These are phyloP conservation scores for Neofusicoccum kwambonambiense DNA, from an alignment of 2,329 filamentous ascomycete genomes.

Conservation along the genomic window DNA sequence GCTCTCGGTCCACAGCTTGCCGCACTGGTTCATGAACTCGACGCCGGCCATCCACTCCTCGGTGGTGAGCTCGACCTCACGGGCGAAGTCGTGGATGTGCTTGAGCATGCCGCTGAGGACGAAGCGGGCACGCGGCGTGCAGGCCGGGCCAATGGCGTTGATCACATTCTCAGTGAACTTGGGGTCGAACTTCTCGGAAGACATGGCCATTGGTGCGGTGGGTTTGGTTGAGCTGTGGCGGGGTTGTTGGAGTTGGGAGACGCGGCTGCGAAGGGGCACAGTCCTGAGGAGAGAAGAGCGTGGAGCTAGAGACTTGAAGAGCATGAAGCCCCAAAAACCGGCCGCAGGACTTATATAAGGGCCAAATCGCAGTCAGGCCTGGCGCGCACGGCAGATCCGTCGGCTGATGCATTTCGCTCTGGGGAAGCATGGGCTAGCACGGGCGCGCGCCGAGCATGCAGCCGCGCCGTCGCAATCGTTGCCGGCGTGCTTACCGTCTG, in stretches of 20 bases:
- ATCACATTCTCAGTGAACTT: constrained; percentile 74
- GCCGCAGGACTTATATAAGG: constrained; percentile 7
- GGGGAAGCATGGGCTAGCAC: not conserved
- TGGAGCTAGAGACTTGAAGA: not conserved
- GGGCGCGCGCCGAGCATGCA: not conserved
- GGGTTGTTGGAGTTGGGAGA: not conserved
- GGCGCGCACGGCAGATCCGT: constrained; percentile 16
- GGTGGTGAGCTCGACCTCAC: constrained; percentile 72
- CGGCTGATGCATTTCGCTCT: constrained; percentile 10
- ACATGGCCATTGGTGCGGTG: constrained; percentile 8
- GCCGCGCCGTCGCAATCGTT: not conserved
- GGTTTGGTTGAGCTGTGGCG: not conserved
- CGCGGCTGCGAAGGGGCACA: not conserved
- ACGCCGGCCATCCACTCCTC: constrained; percentile 78
- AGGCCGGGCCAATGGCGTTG: constrained; percentile 70
- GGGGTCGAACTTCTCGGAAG: constrained; percentile 60
- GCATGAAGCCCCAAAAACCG: not conserved
- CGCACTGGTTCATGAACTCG: constrained; percentile 71
- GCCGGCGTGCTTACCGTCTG: constrained; percentile 7
- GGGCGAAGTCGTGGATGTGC: constrained; percentile 76
- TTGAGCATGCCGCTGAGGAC: constrained; percentile 64
- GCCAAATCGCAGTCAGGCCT: not conserved
- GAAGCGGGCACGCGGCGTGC: constrained; percentile 62
- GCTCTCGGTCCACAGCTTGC: constrained; percentile 55
- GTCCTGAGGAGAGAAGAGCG: not conserved